Percentiles rank a stretch among this genome's conserved stretches.
phyloP scores from a whole-genome alignment of 768 basidiomycete species.

The Boletus subcaerulescens region DNA sequence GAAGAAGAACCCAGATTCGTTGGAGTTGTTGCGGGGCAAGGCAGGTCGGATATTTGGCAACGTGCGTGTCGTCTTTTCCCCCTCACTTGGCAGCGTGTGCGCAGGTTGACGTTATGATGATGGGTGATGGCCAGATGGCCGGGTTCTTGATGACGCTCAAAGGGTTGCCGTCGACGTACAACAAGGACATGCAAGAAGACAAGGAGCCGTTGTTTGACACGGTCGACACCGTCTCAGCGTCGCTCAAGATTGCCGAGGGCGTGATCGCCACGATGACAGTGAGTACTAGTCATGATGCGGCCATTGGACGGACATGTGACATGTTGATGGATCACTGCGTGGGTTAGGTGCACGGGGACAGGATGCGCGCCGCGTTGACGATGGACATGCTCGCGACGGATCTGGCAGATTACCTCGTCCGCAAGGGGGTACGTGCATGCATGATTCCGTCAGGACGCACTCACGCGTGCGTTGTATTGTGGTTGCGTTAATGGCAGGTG shows the following conservation, averaged over 20 bases:
- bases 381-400: conserved; percentile 99
- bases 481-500: conserved; percentile 48
- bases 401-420: conserved; percentile 95
- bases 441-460: background rate
- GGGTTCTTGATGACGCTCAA: conserved; percentile 98
- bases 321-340: background rate
- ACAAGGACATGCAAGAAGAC: conserved; percentile 98
- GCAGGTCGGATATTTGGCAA: conserved; percentile 92
- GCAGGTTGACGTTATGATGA: background rate
- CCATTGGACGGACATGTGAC: background rate
- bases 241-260: conserved; percentile 89
- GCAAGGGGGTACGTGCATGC: conserved; percentile 78
- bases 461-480: background rate
- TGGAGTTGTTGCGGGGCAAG: conserved; percentile 94
- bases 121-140: conserved; percentile 63
- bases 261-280: conserved; percentile 90
- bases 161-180: conserved; percentile 97
- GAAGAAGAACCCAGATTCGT: conserved; percentile 97
- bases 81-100: background rate
- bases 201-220: conserved; percentile 97
- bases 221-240: conserved; percentile 85
- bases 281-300: conserved; percentile 21
- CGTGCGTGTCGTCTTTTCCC: conserved; percentile 38
- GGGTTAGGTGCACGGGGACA: conserved; percentile 82
- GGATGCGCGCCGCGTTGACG: conserved; percentile 87